Conservation (phyloP, 2,329 filamentous ascomycete genomes). For the Fusarium nelsonii region DNA sequence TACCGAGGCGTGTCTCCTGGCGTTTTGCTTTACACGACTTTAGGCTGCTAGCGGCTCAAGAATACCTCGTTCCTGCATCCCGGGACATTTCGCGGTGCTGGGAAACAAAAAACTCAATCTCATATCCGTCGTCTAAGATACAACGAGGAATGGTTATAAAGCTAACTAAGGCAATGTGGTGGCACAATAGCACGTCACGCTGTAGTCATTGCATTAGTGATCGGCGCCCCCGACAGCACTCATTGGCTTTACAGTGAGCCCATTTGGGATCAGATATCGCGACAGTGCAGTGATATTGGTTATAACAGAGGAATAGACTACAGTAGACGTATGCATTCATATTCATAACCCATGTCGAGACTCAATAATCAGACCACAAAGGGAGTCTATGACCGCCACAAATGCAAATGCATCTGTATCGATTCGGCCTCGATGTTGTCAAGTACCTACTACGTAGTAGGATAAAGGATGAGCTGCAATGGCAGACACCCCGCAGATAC, state of each 20-base stretch:
- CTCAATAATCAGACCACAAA: not conserved
- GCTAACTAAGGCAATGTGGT: constrained; percentile 7
- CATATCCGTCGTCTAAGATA: constrained; percentile 4
- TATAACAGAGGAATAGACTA: not conserved
- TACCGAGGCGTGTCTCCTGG: not conserved
- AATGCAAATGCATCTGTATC: not conserved
- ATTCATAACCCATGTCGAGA: not conserved
- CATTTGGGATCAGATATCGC: not conserved
- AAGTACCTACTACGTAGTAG: no score
- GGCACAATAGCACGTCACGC: constrained; percentile 7
- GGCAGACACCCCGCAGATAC: not conserved
- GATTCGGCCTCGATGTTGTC: no score
- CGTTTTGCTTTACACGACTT: not conserved
- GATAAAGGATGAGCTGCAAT: not conserved
- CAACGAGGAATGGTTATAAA: constrained; percentile 5
- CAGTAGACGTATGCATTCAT: not conserved
- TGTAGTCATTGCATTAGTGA: constrained; percentile 8
- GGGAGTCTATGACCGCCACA: not conserved
- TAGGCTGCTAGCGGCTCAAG: constrained; percentile 14
- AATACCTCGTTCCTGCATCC: constrained; percentile 42
- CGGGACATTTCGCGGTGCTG: constrained; percentile 12
- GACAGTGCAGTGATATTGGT: not conserved
- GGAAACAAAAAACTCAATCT: constrained; percentile 14
- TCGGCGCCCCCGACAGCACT: not conserved
- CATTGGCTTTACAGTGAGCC: constrained; percentile 5